Conservation (phyloP, 352 stramenopile genomes). For the Phytophthora capsici region DNA sequence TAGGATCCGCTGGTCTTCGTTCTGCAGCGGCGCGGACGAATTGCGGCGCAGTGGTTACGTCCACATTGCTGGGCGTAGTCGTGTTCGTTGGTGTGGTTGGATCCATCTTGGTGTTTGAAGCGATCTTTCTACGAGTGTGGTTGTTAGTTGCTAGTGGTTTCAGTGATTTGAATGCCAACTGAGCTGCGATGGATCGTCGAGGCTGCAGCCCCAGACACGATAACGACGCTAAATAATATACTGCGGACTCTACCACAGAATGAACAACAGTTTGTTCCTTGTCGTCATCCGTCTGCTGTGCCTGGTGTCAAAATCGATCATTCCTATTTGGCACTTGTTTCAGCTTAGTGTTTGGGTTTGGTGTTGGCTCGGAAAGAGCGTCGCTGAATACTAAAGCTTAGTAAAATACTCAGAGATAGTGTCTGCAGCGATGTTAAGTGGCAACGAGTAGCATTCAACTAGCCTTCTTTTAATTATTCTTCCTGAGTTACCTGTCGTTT, state of each 20-base stretch:
- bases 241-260: background rate
- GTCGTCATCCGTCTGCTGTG: no score
- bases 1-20: conserved; percentile 54
- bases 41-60: conserved; percentile 25
- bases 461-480: background rate
- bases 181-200: background rate
- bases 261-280: no score
- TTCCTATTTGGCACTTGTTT: no score
- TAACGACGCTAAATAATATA: background rate
- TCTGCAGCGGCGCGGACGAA: conserved; percentile 59
- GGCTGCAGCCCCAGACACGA: background rate
- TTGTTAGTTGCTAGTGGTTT: background rate
- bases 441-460: no score
- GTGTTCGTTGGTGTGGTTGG: background rate
- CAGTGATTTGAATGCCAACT: background rate
- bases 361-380: no score
- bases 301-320: background rate
- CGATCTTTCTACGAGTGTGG: background rate
- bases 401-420: no score
- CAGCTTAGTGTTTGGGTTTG: no score
- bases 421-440: no score
- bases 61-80: background rate
- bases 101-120: background rate
- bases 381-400: no score
- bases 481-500: background rate